phyloP scores from a whole-genome alignment of 2,329 filamentous ascomycete species.

The Domatiomyces catenatus region DNA sequence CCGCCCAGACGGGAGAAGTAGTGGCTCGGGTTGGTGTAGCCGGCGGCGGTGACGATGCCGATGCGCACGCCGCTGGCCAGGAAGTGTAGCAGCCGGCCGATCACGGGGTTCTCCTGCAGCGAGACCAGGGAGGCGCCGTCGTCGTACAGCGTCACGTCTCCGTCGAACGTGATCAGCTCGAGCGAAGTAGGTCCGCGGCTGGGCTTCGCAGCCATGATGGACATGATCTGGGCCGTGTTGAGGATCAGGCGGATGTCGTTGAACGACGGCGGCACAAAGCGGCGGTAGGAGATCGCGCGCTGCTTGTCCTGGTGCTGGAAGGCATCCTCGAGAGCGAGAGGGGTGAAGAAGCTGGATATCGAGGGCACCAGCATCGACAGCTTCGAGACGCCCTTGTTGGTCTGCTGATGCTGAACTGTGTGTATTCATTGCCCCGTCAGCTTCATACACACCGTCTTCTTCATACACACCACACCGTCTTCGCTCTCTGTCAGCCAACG shows the following conservation, averaged over 20 bases:
- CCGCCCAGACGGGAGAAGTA: conserved; percentile 83
- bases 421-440: conserved; percentile 1
- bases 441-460: too few species aligned
- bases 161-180: conserved; percentile 86
- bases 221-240: conserved; percentile 90
- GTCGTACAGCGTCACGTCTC: conserved; percentile 90
- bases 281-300: conserved; percentile 73
- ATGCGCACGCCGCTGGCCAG: conserved; percentile 66
- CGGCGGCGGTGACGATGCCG: conserved; percentile 91
- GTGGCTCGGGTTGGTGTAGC: conserved; percentile 72
- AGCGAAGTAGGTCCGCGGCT: conserved; percentile 28
- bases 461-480: not conserved
- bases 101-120: conserved; percentile 59
- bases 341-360: conserved; percentile 87
- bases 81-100: conserved; percentile 52
- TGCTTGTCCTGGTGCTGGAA: conserved; percentile 80
- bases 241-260: conserved; percentile 88
- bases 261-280: conserved; percentile 92
- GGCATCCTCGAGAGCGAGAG: conserved; percentile 69
- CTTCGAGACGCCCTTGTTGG: conserved; percentile 51
- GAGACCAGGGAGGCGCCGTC: conserved; percentile 58
- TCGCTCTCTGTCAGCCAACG: conserved; percentile 12
- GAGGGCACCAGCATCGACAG: conserved; percentile 81
- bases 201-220: conserved; percentile 46
- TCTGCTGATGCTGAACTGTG: conserved; percentile 13